A percentile compares a stretch with the other conserved stretches of the same genome.
Conservation (phyloP, 306 rosid species). For the Lagenaria siceraria region DNA sequence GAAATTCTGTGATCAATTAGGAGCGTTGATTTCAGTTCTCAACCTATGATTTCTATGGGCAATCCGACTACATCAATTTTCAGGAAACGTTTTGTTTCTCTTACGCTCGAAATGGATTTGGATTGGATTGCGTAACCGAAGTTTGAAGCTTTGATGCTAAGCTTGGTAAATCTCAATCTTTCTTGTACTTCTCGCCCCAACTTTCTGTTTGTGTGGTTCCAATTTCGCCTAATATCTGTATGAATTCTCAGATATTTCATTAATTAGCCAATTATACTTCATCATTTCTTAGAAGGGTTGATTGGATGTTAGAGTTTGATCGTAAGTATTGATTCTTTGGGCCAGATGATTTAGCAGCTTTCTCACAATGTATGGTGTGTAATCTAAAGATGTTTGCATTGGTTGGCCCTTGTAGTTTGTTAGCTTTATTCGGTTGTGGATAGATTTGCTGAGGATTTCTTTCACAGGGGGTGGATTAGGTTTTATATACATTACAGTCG, state of each 20-base stretch:
- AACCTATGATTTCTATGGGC: neutral
- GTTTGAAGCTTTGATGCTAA: neutral
- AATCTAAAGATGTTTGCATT: neutral
- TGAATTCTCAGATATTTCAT: neutral
- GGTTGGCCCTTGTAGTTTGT: neutral
- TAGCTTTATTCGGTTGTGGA: neutral
- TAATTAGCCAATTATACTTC: too few species aligned
- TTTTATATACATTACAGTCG: neutral
- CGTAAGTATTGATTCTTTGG: neutral
- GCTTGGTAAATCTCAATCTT: neutral
- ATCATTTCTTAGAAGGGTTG: neutral
- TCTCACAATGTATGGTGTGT: neutral
- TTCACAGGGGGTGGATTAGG: neutral
- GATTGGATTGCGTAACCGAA: neutral
- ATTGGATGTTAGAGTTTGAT: neutral
- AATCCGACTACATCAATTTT: neutral
- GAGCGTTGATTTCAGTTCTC: neutral
- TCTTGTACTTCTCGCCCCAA: neutral
- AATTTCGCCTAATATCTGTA: neutral
- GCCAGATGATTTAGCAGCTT: neutral
- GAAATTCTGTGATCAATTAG: slow-evolving; percentile 4
- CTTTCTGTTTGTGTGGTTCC: neutral
- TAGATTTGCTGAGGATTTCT: neutral
- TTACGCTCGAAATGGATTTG: neutral
- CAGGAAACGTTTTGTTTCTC: neutral